Base-by-base conservation (phyloP, 768 basidiomycete genomes). In the Favolaschia claudopus region DNA sequence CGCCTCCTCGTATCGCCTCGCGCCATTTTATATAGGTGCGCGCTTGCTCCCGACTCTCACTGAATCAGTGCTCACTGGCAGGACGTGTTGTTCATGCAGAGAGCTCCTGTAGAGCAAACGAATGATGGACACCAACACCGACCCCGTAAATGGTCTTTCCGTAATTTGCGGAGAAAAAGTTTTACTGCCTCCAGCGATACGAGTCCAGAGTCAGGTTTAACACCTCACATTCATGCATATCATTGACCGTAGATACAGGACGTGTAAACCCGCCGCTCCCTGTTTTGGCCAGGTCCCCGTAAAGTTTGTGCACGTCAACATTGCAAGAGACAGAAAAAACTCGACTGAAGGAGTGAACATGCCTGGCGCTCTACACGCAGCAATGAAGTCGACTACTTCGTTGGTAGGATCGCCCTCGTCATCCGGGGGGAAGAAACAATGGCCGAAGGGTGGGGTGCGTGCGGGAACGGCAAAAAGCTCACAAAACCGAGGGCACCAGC, bases 271-370 rank as follows among this genome's bases (percentile, higher is more conserved):
- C 1, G 29, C 37, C 24, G 44, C 53, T 14, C 20, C 37, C n/a
- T 60, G 40, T 24, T 61, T 61, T n/a, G 60, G 60, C 8, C 27
- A 48, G 36, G 32, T 55, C 19, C 47, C 54, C 14, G 15, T 36
- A 17, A 7, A 50, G 7, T 28, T 47, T 9, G 15, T 39, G 13
- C 19, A 32, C 13, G 10, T 49, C 32, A 33, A 55, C 28, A 28
- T 50, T 28, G n/a, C 54, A 13, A 49, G 60, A 24, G 47, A 37
- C n/a, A 12, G 60, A 17, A 61, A 51, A 40, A 27, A 14, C 14
- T 61, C 54, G 2, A 49, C 5, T 20, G 60, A 32, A 39, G 60
- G 27, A 15, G 56, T 44, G 7, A 56, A 48, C 29, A 33, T 38
- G n/a, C 46, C 55, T 13, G n/a, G n/a, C n/a, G 46, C 38, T 19